Evolutionary conservation across 495 filamentous ascomycete species (phyloP), one percentile per base, ranked within the genome.

Genomic region (Neurospora sp.): DNA sequence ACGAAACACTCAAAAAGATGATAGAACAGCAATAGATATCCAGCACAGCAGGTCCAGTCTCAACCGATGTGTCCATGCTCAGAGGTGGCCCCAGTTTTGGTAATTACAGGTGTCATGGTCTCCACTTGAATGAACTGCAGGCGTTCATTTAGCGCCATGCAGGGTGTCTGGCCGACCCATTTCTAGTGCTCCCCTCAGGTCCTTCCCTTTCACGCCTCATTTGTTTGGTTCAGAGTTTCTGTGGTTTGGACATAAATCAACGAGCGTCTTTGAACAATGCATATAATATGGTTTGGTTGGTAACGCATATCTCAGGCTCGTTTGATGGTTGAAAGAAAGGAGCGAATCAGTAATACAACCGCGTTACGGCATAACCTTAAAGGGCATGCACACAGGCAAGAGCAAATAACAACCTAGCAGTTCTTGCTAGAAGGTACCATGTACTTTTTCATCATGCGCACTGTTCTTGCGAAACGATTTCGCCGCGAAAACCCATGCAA

Each of bases 101-200:
- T 66, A 66, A 66, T 66, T 66, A 66, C 28, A 66, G 54, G 54
- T 66, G 54, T 66, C 28, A 66, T 36, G 54, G 31, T 66, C 28
- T 66, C 54, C 54, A 66, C 54, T 66, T 17, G 6, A 66, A 31
- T 10, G 54, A 66, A 66, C 54, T 34, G 54, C 54, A 66, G 54
- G 54, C 28, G 54, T 66, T 66, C 54, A 66, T 66, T 62, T 66
- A 66, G 54, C 54, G 54, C 54, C 54, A 66, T 66, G 28, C 54
- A 66, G 54, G 54, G 54, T 66, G 54, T 62, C 54, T 62, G 15
- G 54, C 45, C 21, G 54, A 28, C 54, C 54, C 54, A 66, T 34
- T 66, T 36, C 31, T 8, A 19, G 54, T 66, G 54, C 54, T 66
- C 28, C 28, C 28, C 54, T 34, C 54, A 31, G 28, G 54, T 66